Evolutionary conservation across 768 basidiomycete genomes (phyloP), one percentile per base, ranked within the genome.

Genomic region (Filobasidium wieringae): DNA sequence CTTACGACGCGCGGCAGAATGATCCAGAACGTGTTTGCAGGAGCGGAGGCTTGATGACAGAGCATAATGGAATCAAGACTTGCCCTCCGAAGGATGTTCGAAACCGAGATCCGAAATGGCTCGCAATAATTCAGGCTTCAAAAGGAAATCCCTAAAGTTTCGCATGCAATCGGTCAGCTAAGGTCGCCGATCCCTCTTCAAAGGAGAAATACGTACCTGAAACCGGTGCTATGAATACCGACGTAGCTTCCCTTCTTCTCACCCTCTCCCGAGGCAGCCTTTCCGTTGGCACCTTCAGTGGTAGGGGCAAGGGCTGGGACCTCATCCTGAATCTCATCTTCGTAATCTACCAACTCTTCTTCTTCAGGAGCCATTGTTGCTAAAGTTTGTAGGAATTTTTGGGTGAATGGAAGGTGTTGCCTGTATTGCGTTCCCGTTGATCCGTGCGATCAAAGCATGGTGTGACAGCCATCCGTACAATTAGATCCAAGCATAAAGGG

Each of bases 81-180:
- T 66, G 95, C 95, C 95, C 81, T 99, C 95, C 51, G 93, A 97
- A 55, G 95, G 95, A 77, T 99, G 95, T 76, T 99, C 95, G 70
- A 99, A 99, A 74, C 95, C 95, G n/a, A 99, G 79, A 70, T 99
- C 95, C 76, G 88, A 91, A 74, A 99, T 99, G 51, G 95, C 92
- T 59, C 95, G 86, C 67, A 97, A 81, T 61, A 99, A 76, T 73
- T 97, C 95, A 36, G 95, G 89, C 78, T 97, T 99, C 75, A 97
- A 78, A 73, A 99, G 78, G 79, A 99, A 99, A 74, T 99, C 95
- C 74, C 91, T 95, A 68, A 22, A 33, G n/a, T 26, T 22, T 7
- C 3, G 12, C 2, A 22, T 8, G 14, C n/a, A 29, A 31, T 12
- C 24, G 6, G 51, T 53, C 19, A 51, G 55, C 27, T 47, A n/a